Conservation (phyloP, 768 basidiomycete genomes). For the Suillus brevipes region DNA sequence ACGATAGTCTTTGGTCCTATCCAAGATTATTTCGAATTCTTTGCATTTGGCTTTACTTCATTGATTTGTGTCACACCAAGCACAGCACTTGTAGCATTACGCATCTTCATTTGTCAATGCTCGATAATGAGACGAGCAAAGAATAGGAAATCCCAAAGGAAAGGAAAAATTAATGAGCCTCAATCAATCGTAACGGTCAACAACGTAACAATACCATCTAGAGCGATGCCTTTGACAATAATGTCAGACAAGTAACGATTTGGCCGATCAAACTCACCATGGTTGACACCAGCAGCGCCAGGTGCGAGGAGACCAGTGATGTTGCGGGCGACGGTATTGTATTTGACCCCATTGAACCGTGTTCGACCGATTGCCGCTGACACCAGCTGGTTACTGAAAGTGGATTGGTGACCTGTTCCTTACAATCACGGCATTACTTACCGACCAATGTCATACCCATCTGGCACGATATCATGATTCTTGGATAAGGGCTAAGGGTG, state of each 20-base stretch:
- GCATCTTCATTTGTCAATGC: slow-evolving; percentile 8
- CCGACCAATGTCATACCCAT: slow-evolving; percentile 54
- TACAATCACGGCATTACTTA: slow-evolving; percentile 17
- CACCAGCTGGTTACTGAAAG: slow-evolving; percentile 40
- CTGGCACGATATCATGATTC: slow-evolving; percentile 42
- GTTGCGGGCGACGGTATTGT: slow-evolving; percentile 45
- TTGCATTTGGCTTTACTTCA: slow-evolving; percentile 23
- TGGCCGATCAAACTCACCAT: slow-evolving; percentile 36
- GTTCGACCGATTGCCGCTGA: slow-evolving; percentile 38
- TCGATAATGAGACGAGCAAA: slow-evolving; percentile 3
- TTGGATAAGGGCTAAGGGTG: slow-evolving; percentile 29
- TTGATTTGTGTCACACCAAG: slow-evolving; percentile 8
- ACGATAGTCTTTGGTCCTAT: not conserved
- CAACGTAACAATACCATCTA: slow-evolving; percentile 56
- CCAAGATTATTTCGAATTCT: slow-evolving; percentile 12
- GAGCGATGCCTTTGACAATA: slow-evolving; percentile 49
- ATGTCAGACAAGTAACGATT: not conserved
- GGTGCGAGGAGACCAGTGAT: slow-evolving; percentile 54
- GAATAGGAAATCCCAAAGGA: not conserved
- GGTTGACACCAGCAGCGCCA: slow-evolving; percentile 54
- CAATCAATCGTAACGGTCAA: slow-evolving; percentile 51
- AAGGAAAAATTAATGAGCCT: slow-evolving; percentile 3
- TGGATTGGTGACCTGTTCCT: not conserved
- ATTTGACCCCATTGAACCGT: slow-evolving; percentile 45
- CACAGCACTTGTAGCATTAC: slow-evolving; percentile 25